A percentile compares a stretch with the other conserved stretches of the same genome.
Evolutionary conservation across 495 filamentous ascomycete species (phyloP).

Genomic region (Sporormia fimetaria): DNA sequence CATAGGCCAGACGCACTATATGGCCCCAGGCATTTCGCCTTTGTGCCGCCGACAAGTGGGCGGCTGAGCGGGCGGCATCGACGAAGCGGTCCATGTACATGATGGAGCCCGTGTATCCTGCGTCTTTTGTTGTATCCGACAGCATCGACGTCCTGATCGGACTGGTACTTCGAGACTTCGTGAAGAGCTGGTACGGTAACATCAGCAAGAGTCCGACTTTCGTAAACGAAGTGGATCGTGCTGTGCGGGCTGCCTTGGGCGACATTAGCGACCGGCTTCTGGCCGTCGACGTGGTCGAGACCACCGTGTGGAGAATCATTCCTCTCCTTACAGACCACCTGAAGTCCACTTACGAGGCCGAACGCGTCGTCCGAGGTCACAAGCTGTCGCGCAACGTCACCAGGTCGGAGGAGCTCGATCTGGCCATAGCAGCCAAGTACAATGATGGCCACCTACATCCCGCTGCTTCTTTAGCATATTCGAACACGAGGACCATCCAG

Average conservation of each 20-base stretch:
- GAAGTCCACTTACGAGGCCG: constrained; percentile 80
- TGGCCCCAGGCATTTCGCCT: constrained; percentile 42
- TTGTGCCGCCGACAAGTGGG: constrained; percentile 57
- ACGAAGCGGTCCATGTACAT: constrained; percentile 36
- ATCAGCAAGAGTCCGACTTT: constrained; percentile 78
- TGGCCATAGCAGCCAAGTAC: constrained; percentile 89
- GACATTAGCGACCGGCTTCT: constrained; percentile 58
- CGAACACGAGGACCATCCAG: constrained; percentile 69
- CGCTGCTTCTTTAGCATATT: constrained; percentile 69
- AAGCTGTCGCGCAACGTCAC: constrained; percentile 82
- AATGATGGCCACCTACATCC: constrained; percentile 79
- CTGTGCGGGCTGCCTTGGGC: constrained; percentile 61
- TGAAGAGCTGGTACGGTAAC: constrained; percentile 75
- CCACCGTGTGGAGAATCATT: constrained; percentile 68
- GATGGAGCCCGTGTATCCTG: constrained; percentile 55
- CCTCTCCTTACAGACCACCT: constrained; percentile 88
- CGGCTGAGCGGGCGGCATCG: constrained; percentile 51
- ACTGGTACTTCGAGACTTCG: constrained; percentile 70
- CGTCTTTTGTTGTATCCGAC: constrained; percentile 68
- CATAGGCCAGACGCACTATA: constrained; percentile 25
- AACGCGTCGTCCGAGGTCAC: constrained; percentile 73
- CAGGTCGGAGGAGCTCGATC: constrained; percentile 87
- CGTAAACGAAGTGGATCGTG: constrained; percentile 69
- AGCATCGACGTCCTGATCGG: constrained; percentile 70
- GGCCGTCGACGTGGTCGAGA: constrained; percentile 64